phyloP scores from a whole-genome alignment of 2,329 filamentous ascomycete species.

The Diaporthe sp. region DNA sequence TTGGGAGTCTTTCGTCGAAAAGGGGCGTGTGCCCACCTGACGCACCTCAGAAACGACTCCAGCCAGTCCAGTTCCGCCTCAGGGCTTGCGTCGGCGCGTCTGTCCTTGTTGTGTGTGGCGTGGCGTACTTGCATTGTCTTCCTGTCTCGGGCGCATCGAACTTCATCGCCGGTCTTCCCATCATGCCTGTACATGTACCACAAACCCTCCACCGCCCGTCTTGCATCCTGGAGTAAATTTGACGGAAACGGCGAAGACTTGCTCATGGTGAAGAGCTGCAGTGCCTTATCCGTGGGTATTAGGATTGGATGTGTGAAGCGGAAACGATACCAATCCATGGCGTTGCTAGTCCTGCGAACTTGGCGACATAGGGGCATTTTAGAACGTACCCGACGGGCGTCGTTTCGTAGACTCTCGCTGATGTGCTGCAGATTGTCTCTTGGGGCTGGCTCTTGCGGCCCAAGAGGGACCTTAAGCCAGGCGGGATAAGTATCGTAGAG shows the following conservation, averaged over 20 bases:
- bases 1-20: too few relatives aligned
- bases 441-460: slow-evolving; percentile 3
- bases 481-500: neutral
- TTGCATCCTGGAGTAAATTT: neutral
- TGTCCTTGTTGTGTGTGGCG: neutral
- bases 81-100: neutral
- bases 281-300: slow-evolving; percentile 4
- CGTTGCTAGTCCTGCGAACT: neutral
- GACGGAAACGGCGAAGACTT: neutral
- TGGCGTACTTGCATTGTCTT: neutral
- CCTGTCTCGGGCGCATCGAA: slow-evolving; percentile 8
- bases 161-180: neutral
- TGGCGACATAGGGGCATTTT: slow-evolving; percentile 1
- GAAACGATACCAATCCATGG: slow-evolving; percentile 5
- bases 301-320: slow-evolving; percentile 2
- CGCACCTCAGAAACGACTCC: neutral
- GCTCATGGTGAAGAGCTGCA: slow-evolving; percentile 1
- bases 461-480: neutral
- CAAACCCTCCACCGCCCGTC: slow-evolving; percentile 4
- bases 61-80: neutral
- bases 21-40: neutral
- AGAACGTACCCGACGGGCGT: neutral
- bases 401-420: neutral
- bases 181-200: neutral
- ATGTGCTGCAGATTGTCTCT: neutral